Percentiles rank a stretch among this genome's conserved stretches.
Evolutionary conservation across 371 early-diverging fungal genomes (phyloP).

Genomic region (Fennellomyces sp.): DNA sequence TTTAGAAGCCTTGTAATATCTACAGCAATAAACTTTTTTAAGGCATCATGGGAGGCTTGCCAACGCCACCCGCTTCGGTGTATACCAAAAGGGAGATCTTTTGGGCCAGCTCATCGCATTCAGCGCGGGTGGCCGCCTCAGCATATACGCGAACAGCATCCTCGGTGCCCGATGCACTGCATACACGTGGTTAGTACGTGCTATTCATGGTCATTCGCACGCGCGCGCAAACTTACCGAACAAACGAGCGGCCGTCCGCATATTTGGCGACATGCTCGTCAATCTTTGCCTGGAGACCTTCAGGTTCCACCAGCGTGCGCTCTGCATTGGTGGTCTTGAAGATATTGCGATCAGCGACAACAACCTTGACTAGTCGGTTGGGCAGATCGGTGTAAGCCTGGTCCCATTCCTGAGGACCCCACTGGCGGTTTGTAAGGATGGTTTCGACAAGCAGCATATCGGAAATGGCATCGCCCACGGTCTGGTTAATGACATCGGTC

Average conservation of each 20-base stretch:
- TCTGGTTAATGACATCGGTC: constrained; percentile 94
- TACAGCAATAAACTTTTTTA: constrained; percentile 8
- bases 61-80: constrained; percentile 92
- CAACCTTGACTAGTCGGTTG: constrained; percentile 94
- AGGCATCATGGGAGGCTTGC: constrained; percentile 70
- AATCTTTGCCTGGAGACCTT: constrained; percentile 90
- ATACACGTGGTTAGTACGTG: not conserved
- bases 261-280: constrained; percentile 83
- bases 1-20: not conserved
- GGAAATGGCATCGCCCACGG: constrained; percentile 99
- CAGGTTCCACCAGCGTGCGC: constrained; percentile 87
- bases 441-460: constrained; percentile 97
- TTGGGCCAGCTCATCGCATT: constrained; percentile 81
- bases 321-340: constrained; percentile 98
- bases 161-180: constrained; percentile 99
- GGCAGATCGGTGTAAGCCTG: constrained; percentile 94
- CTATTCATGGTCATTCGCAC: no score
- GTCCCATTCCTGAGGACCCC: constrained; percentile 88
- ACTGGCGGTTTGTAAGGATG: constrained; percentile 83
- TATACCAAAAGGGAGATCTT: constrained; percentile 86
- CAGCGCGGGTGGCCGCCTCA: constrained; percentile 91
- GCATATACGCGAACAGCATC: constrained; percentile 99
- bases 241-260: constrained; percentile 90
- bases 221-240: constrained; percentile 60
- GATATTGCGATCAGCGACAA: constrained; percentile 82